Evolutionary conservation across 805 yeast species (phyloP), one percentile per base, ranked within the genome.

Genomic region (Lipomyces chichibuensis): DNA sequence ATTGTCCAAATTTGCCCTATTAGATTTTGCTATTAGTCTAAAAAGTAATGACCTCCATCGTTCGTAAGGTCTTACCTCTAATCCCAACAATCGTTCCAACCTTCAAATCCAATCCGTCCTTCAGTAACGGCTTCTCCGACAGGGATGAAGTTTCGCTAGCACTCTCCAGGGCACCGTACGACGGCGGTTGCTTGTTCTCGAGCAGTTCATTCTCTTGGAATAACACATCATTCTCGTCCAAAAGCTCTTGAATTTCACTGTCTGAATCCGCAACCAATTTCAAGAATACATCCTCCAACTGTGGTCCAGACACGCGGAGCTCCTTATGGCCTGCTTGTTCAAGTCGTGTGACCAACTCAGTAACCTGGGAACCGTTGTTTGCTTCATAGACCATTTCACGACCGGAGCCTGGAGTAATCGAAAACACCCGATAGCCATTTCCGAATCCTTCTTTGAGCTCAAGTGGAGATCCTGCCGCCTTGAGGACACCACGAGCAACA

Each of bases 271-370:
- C 72, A 29, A 77, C 79, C 23, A 77, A 69, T 27, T 70, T 68
- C 63, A 77, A 65, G 59, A 77, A 78, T 25, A 76, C 80, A 56
- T 72, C 76, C 64, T 77, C 80, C 32, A 77, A 70, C 57, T 72
- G 74, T 9, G 80, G 80, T 2, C 77, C 78, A n/a, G 77, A 74
- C n/a, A 77, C 74, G 27, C 76, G 65, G 51, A 71, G 63, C 5
- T 74, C 74, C 33, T 67, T 67, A 11, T 60, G 62, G 5, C 71
- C 74, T 5, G 69, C 63, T 17, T 57, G 39, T 59, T 75, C 77
- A 27, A 76, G 71, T 7, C 59, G 59, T 8, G 69, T 56, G 20
- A 75, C 73, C 3, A 66, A 61, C 37, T 69, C 69, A 5, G 75
- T 66, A 32, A 76, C 78, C 32, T 74, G 73, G 3, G 62, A 43